Evolutionary conservation across 495 filamentous ascomycete genomes (phyloP), one percentile per base, ranked within the genome.

Genomic region (Trichoderma erinaceum): DNA sequence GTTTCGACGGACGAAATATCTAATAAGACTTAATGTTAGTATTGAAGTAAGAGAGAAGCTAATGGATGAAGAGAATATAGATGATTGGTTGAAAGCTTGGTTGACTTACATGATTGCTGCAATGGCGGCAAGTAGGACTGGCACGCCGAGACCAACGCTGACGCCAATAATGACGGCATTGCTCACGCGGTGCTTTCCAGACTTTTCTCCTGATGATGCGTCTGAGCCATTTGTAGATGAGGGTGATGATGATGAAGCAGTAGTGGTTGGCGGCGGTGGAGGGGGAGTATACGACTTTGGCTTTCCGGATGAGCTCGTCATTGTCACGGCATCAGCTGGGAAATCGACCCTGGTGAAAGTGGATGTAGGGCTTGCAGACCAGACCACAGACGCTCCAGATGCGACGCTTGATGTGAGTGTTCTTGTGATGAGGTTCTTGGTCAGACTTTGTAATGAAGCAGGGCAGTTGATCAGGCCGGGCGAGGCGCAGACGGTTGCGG

Each of bases 401-500:
- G 77, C 77, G 12, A 79, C 67, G 16, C 72, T 68, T 0, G 80
- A 80, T 15, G 73, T 68, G 3, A 71, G 73, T 2, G 73, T 74
- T 13, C 73, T 29, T 61, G 56, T 29, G 3, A 61, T 3, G 0
- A 61, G 76, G 2, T 73, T 69, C 12, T 72, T 76, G 0, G 73
- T 72, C 2, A 81, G 81, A 15, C 71, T 76, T 65, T 83, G 83
- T 21, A 79, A 72, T 4, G 78, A 79, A 15, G 65, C 75, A 0
- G 84, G 83, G 68, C 84, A 86, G 70, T 80, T 78, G 65, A 80
- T 66, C 13, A 82, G 50, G 18, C 78, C 79, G 0, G 77, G 70
- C 15, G 76, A 76, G 10, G 74, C 38, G 68, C 82, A 85, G 21
- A 74, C 82, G 0, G 78, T 81, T 66, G 77, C 80, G 0, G 74